Evolutionary conservation across 129 eudicot genomes (phyloP).

Genomic region (Daucus carota): DH1_v3.0 NC_030381.2:48123001-48123500

Average conservation of each 20-base stretch:
- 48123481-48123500: not conserved
- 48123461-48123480: not conserved
- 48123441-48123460: not conserved
- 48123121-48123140: constrained; percentile 85
- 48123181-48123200: constrained; percentile 97
- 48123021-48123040: not conserved
- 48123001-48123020: too few relatives aligned
- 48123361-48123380: not conserved
- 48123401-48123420: not conserved
- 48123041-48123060: constrained; percentile 1
- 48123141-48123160: constrained; percentile 56
- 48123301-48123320: not conserved
- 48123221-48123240: constrained; percentile 93
- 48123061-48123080: not conserved
- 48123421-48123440: not conserved
- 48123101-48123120: constrained; percentile 64
- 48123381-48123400: not conserved
- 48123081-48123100: not conserved
- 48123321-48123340: not conserved
- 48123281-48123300: not conserved
- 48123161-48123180: constrained; percentile 63
- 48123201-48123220: constrained; percentile 95
- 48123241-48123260: not conserved
- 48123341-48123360: not conserved
- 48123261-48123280: not conserved